Conservation (phyloP, 352 stramenopile genomes). For the Phytophthora hybrid region DNA sequence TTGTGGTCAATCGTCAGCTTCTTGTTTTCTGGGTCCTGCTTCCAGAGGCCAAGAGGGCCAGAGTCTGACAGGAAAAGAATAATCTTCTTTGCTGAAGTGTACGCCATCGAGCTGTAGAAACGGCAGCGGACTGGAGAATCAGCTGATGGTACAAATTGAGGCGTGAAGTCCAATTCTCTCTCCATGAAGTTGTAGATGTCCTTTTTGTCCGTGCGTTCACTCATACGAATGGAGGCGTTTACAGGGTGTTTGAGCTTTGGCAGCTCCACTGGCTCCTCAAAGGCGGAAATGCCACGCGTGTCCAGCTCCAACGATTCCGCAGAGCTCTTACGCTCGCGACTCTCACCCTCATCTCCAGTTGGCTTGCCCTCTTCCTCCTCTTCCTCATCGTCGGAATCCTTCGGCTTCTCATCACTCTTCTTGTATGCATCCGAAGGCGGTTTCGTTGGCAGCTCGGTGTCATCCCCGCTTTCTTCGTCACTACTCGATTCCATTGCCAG, state of each 20-base stretch:
- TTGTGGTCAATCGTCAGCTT: constrained; percentile 80
- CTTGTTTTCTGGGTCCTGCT: constrained; percentile 73
- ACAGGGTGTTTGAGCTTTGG: constrained; percentile 44
- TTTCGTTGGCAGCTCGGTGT: constrained; percentile 65
- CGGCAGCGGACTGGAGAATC: constrained; percentile 89
- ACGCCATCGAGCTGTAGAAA: constrained; percentile 91
- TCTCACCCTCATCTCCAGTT: constrained; percentile 39
- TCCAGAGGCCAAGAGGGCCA: constrained; percentile 84
- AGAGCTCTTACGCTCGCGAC: constrained; percentile 69
- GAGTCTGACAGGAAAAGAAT: constrained; percentile 90
- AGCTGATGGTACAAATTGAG: constrained; percentile 86
- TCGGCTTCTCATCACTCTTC: constrained; percentile 40
- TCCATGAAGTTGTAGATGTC: constrained; percentile 91
- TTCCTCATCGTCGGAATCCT: constrained; percentile 32
- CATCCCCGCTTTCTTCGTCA: constrained; percentile 69
- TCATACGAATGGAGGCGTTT: constrained; percentile 53
- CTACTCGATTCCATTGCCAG: constrained; percentile 85
- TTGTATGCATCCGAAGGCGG: constrained; percentile 49
- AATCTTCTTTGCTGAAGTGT: constrained; percentile 86
- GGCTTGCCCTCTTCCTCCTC: constrained; percentile 35
- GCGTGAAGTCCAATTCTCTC: constrained; percentile 83
- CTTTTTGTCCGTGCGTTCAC: constrained; percentile 69
- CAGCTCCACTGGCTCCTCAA: constrained; percentile 66
- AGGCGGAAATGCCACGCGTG: constrained; percentile 75
- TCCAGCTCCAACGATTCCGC: constrained; percentile 84